phyloP scores from a whole-genome alignment of 2,329 filamentous ascomycete species.

The Ceratocystis huliohia region DNA sequence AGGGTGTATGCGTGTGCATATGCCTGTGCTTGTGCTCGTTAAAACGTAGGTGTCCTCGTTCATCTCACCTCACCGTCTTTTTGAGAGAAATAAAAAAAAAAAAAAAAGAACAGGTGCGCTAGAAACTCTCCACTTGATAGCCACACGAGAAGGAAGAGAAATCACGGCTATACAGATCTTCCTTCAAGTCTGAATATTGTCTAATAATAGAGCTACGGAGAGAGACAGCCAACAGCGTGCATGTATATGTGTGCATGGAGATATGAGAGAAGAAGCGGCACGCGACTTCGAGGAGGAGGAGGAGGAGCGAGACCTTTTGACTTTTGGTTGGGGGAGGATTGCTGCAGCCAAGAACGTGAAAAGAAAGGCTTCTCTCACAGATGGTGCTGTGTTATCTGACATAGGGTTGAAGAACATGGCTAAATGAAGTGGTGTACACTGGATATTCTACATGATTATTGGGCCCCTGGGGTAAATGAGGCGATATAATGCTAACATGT shows the following conservation, averaged over 20 bases:
- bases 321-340: too few species aligned
- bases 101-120: too few species aligned
- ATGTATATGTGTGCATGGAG: not conserved
- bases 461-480: not conserved
- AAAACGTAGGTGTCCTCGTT: too few species aligned
- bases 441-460: not conserved
- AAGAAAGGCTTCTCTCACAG: too few species aligned
- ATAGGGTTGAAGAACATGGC: not conserved
- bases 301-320: too few species aligned
- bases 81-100: too few species aligned
- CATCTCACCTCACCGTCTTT: too few species aligned
- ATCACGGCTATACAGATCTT: too few species aligned
- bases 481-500: not conserved
- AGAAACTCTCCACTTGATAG: not conserved
- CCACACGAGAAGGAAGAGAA: not conserved
- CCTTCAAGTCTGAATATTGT: not conserved
- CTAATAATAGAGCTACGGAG: not conserved
- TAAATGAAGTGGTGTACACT: too few species aligned
- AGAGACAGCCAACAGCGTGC: not conserved
- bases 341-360: not conserved
- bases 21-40: not conserved
- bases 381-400: too few species aligned
- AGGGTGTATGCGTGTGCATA: too few species aligned
- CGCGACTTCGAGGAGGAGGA: too few species aligned
- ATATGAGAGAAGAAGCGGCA: not conserved